Evolutionary conservation across 805 yeast species (phyloP).

Genomic region (Candida alai): DNA sequence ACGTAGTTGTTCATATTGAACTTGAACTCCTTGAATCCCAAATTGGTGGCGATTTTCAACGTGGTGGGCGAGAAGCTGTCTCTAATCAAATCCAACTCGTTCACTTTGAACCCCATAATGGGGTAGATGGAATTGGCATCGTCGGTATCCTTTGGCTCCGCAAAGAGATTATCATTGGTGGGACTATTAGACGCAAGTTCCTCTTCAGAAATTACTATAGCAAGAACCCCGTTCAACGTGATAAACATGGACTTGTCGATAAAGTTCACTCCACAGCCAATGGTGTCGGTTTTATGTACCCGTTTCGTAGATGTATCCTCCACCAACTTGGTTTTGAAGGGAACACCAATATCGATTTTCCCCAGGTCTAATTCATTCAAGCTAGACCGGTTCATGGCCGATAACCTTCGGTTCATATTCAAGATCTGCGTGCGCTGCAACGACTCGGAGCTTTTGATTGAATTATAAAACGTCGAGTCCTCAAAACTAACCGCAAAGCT

Average conservation of each 20-base stretch:
- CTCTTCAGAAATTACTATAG: constrained; percentile 21
- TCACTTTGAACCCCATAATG: constrained; percentile 29
- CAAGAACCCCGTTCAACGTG: constrained; percentile 73
- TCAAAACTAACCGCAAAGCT: constrained; percentile 40
- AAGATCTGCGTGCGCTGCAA: constrained; percentile 27
- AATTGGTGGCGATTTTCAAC: constrained; percentile 45
- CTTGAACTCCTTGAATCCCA: constrained; percentile 53
- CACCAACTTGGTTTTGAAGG: constrained; percentile 26
- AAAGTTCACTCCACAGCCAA: constrained; percentile 84
- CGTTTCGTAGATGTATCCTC: constrained; percentile 12
- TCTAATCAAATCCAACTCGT: constrained; percentile 26
- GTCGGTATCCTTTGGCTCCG: constrained; percentile 11
- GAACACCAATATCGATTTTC: constrained; percentile 32
- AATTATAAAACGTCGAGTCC: constrained; percentile 36
- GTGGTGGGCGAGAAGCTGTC: constrained; percentile 17
- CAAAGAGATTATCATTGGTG: constrained; percentile 18
- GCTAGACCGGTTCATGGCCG: constrained; percentile 24
- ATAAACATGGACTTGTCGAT: constrained; percentile 59
- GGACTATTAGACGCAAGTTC: constrained; percentile 20
- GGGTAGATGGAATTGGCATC: constrained; percentile 34
- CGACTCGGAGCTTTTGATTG: constrained; percentile 29
- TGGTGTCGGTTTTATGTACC: constrained; percentile 42
- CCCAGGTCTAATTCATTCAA: constrained; percentile 28
- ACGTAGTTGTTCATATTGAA: constrained; percentile 60
- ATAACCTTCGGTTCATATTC: constrained; percentile 34